Evolutionary conservation across 495 filamentous ascomycete species (phyloP).

Genomic region (Podospora appendiculata): DNA sequence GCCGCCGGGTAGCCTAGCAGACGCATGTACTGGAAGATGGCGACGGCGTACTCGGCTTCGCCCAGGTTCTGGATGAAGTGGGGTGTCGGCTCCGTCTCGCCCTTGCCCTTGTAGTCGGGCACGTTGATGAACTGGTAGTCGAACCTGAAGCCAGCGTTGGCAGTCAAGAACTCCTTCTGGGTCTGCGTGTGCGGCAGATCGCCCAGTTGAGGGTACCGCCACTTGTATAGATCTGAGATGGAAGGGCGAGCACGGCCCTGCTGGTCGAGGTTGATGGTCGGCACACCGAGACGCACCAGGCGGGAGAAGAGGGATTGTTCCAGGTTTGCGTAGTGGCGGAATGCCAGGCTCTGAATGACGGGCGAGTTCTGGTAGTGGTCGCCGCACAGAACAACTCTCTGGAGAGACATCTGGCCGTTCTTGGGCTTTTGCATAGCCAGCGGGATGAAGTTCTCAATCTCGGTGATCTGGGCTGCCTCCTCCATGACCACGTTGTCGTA

Average conservation of each 20-base stretch:
- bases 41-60: slow-evolving; percentile 94
- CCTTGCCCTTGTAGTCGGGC: slow-evolving; percentile 82
- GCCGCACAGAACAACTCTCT: slow-evolving; percentile 85
- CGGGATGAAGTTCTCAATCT: slow-evolving; percentile 95
- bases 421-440: slow-evolving; percentile 79
- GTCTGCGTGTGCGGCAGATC: slow-evolving; percentile 69
- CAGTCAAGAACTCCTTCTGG: slow-evolving; percentile 62
- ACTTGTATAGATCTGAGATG: slow-evolving; percentile 85
- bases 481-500: slow-evolving; percentile 99
- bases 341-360: slow-evolving; percentile 92
- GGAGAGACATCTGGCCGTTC: slow-evolving; percentile 64
- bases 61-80: slow-evolving; percentile 97
- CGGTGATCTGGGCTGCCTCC: slow-evolving; percentile 96
- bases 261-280: slow-evolving; percentile 80
- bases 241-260: slow-evolving; percentile 83
- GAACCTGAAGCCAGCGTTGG: slow-evolving; percentile 87
- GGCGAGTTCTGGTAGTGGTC: slow-evolving; percentile 97
- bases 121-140: slow-evolving; percentile 98
- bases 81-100: slow-evolving; percentile 85
- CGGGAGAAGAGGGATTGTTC: slow-evolving; percentile 93
- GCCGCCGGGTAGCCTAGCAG: slow-evolving; percentile 90
- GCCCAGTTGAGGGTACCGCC: slow-evolving; percentile 79
- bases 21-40: slow-evolving; percentile 95
- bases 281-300: slow-evolving; percentile 82
- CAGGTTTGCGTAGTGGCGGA: slow-evolving; percentile 89